Evolutionary conservation across 2,329 filamentous ascomycete species (phyloP), one percentile per base, ranked within the genome.

Genomic region (Beauveria sp.): DNA sequence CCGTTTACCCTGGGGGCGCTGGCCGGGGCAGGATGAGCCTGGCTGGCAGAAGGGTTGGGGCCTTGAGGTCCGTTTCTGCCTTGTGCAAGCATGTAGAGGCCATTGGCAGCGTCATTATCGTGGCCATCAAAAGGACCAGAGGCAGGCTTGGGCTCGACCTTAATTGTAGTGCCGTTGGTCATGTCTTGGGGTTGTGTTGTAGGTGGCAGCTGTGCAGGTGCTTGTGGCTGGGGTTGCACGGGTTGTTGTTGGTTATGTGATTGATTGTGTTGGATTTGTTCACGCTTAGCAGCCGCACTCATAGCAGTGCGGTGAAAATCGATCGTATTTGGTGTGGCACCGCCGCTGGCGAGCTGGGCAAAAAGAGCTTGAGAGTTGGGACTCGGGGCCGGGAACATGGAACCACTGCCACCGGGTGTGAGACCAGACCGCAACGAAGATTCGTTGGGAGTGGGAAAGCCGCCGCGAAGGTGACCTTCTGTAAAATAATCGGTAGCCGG

Each of bases 271-370:
- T 69, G 77, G 12, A 12, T 12, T 68, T 62, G 74, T 52, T 84
- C 79, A 28, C 78, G 77, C 72, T 88, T 88, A 5, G 84, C 83
- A 18, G 89, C 88, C 22, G 90, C 91, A 66, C 85, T 92, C 74
- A 98, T 78, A 30, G 93, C 95, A 65, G 93, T 96, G 63, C 93
- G 89, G 69, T 98, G 93, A 69, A 99, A 99, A 70, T 99, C 95
- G 55, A 96, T 78, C 0, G 93, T 96, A 64, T 88, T 88, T 9
- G 95, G 95, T 1, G 95, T 99, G 4, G 91, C 89, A 61, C 88
- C 90, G 66, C 90, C 90, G 70, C 85, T 90, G 66, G 90, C 86
- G 43, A 95, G 78, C 66, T 89, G 88, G 64, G 88, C 88, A 74
- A 93, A 91, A 7, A 97, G 77, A 56, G 89, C 89, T 77, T 92